Evolutionary conservation across 441 rosid species (phyloP).

Genomic region (Sinapis alba): DNA sequence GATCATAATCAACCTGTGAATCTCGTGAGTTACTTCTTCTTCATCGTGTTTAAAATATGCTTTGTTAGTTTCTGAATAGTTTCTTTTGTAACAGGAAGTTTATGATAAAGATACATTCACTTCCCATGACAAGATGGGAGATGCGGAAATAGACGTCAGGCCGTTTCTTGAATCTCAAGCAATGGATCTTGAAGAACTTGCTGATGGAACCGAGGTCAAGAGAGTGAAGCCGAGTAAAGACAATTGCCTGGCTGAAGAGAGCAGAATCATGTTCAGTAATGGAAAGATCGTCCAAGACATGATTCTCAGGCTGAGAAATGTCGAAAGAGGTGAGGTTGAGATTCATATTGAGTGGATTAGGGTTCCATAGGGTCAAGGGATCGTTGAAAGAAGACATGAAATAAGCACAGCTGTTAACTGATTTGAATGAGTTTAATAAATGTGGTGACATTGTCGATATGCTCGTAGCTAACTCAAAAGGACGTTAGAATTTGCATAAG

Average conservation of each 20-base stretch:
- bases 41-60: neutral
- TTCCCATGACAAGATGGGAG: constrained; percentile 35
- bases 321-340: constrained; percentile 30
- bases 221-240: neutral
- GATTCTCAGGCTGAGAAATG: constrained; percentile 29
- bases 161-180: constrained; percentile 24
- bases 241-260: constrained; percentile 21
- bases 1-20: constrained; percentile 37
- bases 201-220: constrained; percentile 23
- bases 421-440: neutral
- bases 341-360: constrained; percentile 51
- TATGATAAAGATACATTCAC: constrained; percentile 33
- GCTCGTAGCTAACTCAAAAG: neutral
- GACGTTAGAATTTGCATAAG: neutral
- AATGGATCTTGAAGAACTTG: neutral
- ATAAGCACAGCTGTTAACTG: neutral
- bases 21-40: constrained; percentile 43
- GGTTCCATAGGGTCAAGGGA: constrained; percentile 10
- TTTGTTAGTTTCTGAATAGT: neutral
- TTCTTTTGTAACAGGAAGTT: constrained; percentile 24
- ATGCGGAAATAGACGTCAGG: constrained; percentile 34
- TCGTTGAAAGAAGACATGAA: constrained; percentile 11
- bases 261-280: constrained; percentile 14
- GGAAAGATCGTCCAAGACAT: constrained; percentile 32
- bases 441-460: neutral